A percentile compares a stretch with the other conserved stretches of the same genome.
Conservation (phyloP, 192 early-diverging fungal genomes). For the Rhizoclosmatium globosum region DNA sequence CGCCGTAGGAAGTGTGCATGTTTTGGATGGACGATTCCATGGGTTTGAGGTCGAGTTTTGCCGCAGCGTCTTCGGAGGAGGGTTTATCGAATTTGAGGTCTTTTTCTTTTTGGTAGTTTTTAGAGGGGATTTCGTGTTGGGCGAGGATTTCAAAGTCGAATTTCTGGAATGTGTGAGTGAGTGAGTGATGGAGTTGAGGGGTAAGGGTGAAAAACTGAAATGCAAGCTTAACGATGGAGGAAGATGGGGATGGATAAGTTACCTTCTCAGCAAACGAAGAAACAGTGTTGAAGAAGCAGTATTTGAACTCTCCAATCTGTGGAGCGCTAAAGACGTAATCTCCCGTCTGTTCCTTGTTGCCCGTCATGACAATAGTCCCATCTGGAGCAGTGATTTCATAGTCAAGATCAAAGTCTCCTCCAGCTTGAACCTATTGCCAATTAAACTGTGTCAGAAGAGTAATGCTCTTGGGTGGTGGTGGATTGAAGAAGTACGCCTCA, state of each 20-base stretch:
- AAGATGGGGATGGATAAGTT: not conserved
- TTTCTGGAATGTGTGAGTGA: conserved; percentile 2
- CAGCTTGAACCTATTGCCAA: conserved; percentile 83
- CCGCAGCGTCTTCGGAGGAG: not conserved
- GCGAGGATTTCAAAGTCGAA: conserved; percentile 95
- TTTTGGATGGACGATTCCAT: conserved; percentile 55
- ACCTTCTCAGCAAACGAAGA: conserved; percentile 93
- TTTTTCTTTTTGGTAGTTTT: conserved; percentile 33
- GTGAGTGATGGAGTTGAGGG: not conserved
- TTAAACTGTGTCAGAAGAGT: not conserved
- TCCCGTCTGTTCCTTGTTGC: conserved; percentile 91
- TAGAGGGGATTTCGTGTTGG: conserved; percentile 76
- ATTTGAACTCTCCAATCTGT: conserved; percentile 88
- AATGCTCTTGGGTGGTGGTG: too few relatives aligned
- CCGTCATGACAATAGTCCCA: conserved; percentile 70
- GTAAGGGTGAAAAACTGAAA: not conserved
- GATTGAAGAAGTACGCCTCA: too few relatives aligned
- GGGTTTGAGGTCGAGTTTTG: conserved; percentile 62
- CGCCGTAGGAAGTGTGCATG: conserved; percentile 69
- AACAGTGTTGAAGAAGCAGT: conserved; percentile 97
- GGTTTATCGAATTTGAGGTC: conserved; percentile 30
- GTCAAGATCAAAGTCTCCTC: conserved; percentile 97
- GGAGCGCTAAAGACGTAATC: conserved; percentile 94
- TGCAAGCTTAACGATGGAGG: not conserved
- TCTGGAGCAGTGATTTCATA: conserved; percentile 85